phyloP scores from a whole-genome alignment of 2,329 filamentous ascomycete species.

The Aspergillus sp. region DNA sequence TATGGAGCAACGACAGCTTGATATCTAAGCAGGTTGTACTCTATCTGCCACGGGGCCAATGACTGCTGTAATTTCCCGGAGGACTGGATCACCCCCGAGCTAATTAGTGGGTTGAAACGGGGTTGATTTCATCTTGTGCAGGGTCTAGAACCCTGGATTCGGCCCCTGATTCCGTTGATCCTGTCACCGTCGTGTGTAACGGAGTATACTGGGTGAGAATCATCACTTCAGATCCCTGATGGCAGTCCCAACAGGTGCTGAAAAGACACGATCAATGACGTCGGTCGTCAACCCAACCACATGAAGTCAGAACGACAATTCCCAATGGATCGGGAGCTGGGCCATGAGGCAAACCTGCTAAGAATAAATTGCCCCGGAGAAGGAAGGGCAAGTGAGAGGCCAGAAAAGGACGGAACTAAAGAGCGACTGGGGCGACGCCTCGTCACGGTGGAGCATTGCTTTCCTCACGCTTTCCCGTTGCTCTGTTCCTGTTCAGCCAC shows the following conservation, averaged over 20 bases:
- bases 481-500: constrained; percentile 31
- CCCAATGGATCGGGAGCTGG: neutral
- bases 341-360: constrained; percentile 10
- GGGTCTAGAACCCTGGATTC: neutral
- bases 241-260: neutral
- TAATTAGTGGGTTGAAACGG: neutral
- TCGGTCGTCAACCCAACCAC: neutral
- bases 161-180: neutral
- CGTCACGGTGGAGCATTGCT: constrained; percentile 20
- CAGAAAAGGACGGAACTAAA: neutral
- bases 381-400: neutral
- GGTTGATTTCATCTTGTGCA: neutral
- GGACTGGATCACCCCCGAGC: neutral
- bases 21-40: neutral
- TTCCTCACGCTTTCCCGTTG: neutral
- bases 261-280: neutral
- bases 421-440: constrained; percentile 4
- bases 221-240: neutral
- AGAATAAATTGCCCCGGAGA: constrained; percentile 10
- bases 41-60: neutral
- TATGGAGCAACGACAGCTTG: too few species aligned
- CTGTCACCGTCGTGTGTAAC: too few species aligned
- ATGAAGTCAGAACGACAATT: neutral
- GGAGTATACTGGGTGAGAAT: neutral
- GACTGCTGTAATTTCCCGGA: neutral